Evolutionary conservation across 305 asterid genomes (phyloP), one percentile per base, ranked within the genome.

Genomic region (Caryopteris hybrid): DNA sequence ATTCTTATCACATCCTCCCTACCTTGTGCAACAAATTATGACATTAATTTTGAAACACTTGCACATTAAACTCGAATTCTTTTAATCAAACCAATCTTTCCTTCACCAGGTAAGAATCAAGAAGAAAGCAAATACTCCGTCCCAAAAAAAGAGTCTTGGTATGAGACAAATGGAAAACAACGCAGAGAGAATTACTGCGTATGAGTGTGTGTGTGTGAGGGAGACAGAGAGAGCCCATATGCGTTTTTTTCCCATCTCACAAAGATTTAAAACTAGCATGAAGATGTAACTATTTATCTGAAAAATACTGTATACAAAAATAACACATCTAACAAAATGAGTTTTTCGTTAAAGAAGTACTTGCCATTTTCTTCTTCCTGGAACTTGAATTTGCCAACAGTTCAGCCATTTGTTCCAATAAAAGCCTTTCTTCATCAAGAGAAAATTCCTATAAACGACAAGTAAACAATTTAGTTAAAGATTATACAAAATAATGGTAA

Each of bases 311-410:
- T n/a, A n/a, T n/a, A n/a, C n/a, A n/a, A n/a, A n/a, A n/a, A 38
- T 38, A 13, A 8, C 8, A 3, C 18, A 45, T 4, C 51, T 17
- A 10, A 14, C 2, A 10, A 36, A 54, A 56, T 42, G 14, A 34
- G 6, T 3, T 21, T 25, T n/a, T 47, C 64, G 57, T 54, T 64
- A 7, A 23, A 55, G 2, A 42, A 65, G 21, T 39, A 61, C 79
- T 59, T 86, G 76, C 97, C 92, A 88, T 70, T 58, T 78, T 83
- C 72, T 82, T 84, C 86, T 91, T 88, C 85, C 96, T 76, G 55
- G 85, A 83, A 62, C 83, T 84, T 68, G 95, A 91, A 74, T 85
- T 74, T 25, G 94, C 85, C 62, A 91, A 82, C 60, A 91, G 81
- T 70, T 88, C 86, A 12, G 95, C 85, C 68, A 88, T 88, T 78